Evolutionary conservation across 345 rosid species (phyloP).

Genomic region (Trapa incisa): DNA sequence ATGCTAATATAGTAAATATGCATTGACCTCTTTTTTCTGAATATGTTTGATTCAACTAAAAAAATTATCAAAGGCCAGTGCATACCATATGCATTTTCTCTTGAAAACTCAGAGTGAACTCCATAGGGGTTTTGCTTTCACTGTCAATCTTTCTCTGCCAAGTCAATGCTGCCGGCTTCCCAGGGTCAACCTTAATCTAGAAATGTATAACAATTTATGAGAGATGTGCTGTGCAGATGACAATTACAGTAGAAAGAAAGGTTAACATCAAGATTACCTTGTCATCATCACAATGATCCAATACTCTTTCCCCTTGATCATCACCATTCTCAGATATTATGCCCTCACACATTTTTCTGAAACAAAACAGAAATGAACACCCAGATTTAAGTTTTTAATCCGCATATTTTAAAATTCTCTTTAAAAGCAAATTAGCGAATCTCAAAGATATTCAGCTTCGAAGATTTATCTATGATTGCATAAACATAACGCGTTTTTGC

Average conservation of each 20-base stretch:
- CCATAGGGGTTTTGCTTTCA: conserved; percentile 19
- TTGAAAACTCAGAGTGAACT: conserved; percentile 29
- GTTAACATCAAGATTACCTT: conserved; percentile 22
- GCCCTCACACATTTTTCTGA: conserved; percentile 29
- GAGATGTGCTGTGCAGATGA: background rate
- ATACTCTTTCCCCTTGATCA: conserved; percentile 18
- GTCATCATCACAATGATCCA: conserved; percentile 7
- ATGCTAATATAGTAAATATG: no score
- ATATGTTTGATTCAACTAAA: background rate
- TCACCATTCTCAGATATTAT: conserved; percentile 19
- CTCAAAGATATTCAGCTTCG: no score
- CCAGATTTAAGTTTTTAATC: background rate
- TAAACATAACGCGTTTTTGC: no score
- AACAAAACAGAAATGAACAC: background rate
- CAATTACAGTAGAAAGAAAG: background rate
- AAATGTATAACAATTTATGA: background rate
- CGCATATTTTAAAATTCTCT: no score
- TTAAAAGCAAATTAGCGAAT: background rate
- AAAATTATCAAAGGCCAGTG: background rate
- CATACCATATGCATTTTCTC: conserved; percentile 57
- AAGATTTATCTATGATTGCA: no score
- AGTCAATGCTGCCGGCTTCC: conserved; percentile 41
- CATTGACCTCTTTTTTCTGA: no score
- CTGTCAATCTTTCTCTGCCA: conserved; percentile 50
- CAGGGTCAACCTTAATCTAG: conserved; percentile 37